Evolutionary conservation across 306 rosid genomes (phyloP), one percentile per base, ranked within the genome.

Genomic region (Potentilla sterilis): DNA sequence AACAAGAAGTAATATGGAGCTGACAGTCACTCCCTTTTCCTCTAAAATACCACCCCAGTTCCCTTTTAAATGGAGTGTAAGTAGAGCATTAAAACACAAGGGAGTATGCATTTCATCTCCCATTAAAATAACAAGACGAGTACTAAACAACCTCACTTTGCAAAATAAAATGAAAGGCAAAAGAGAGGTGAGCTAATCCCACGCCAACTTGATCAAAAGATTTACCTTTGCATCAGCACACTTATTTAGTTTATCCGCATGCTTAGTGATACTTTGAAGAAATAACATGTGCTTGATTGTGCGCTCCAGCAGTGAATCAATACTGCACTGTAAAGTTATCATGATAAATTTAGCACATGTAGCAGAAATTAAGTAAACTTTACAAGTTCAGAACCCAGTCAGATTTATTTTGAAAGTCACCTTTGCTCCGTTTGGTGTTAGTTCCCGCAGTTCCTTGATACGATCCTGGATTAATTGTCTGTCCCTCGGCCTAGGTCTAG

Each of bases 391-490:
- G 46, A 87, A 34, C 48, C 48, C 51, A 48, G 71, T 32, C 12
- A 69, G 32, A 11, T 41, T 47, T 43, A 46, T 47, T 64, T 44
- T 35, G 69, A 61, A 71, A 67, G 55, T 74, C 86, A 95, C 99
- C 91, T 96, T 96, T 51, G 97, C 92, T 78, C 98, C 99, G 77
- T 76, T 89, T 44, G 99, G 99, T 59, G 91, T 97, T 69, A 96
- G 83, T 76, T 96, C 98, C 77, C 99, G 86, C 75, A 96, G 86
- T 80, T 96, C 99, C 82, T 96, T 92, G 16, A 96, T 92, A 28
- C 99, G 99, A 76, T 96, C 99, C 84, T 96, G 99, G 80, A 96
- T 96, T 85, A 96, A 85, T 78, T 96, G 99, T 72, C 99, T 85
- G 84, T 96, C 99, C 89, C 99, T 90, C 38, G 98, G 99, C 80